Evolutionary conservation across 768 basidiomycete genomes (phyloP).

Genomic region (Lactarius hatsudake): DNA sequence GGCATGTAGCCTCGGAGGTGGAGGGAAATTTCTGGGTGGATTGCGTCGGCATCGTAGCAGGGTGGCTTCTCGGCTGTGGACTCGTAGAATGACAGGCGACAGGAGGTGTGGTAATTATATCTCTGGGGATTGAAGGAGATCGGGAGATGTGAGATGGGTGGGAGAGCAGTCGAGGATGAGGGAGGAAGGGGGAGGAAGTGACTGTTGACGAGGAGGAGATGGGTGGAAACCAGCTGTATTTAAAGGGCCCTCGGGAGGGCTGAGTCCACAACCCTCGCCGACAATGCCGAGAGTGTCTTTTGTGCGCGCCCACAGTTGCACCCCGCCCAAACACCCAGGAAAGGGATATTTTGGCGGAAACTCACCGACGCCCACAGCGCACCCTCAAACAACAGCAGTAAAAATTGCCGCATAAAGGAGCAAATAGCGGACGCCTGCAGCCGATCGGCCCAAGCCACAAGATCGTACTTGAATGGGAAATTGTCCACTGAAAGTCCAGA

Average conservation of each 20-base stretch:
- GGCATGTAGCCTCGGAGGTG: neutral
- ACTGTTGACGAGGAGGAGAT: neutral
- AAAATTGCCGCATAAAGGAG: neutral
- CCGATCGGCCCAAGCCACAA: constrained; percentile 9
- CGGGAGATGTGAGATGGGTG: neutral
- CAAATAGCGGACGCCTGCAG: constrained; percentile 1
- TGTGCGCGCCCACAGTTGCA: constrained; percentile 14
- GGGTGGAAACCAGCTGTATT: constrained; percentile 8
- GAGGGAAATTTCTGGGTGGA: neutral
- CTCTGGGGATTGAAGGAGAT: neutral
- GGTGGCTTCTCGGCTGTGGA: neutral
- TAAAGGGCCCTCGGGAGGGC: constrained; percentile 3
- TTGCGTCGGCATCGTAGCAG: neutral
- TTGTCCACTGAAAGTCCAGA: neutral
- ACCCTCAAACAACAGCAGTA: neutral
- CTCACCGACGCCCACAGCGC: constrained; percentile 11
- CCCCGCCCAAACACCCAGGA: constrained; percentile 7
- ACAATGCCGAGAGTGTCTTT: neutral
- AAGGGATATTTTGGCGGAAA: constrained; percentile 9
- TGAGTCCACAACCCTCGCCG: neutral
- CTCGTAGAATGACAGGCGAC: neutral
- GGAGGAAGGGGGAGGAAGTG: neutral
- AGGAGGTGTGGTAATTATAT: neutral
- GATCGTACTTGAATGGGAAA: neutral
- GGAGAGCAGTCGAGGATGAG: neutral